Evolutionary conservation across 495 filamentous ascomycete species (phyloP), one percentile per base, ranked within the genome.

Genomic region (Neurospora sp.): DNA sequence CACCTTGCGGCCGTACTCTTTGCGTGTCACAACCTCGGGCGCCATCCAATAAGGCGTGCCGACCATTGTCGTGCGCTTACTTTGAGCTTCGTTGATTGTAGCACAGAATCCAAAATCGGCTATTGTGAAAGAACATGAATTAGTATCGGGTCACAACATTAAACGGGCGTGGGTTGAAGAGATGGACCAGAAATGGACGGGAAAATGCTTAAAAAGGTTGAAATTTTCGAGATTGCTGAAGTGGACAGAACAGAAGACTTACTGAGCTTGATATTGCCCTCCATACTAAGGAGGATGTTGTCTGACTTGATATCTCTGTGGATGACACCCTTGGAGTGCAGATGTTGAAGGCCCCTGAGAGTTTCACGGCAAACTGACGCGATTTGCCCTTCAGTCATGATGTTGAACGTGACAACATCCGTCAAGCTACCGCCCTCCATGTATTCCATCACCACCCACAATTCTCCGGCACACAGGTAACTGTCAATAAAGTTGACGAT

Each of bases 31-130:
- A 22, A 99, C 94, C 80, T 99, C 96, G 5, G 96, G 96, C 4
- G 96, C 96, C 96, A 99, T 99, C 96, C 96, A 99, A 80, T 99
- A 99, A 3, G 96, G 96, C 27, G 96, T 99, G 31, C 96, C 96
- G 71, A 99, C 96, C 96, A 99, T 99, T 5, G 96, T 99, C 35
- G 96, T 98, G 41, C 96, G 91, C 86, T 98, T 98, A 81, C 93
- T 94, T 65, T 97, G 94, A 53, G 92, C 90, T 76, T 98, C 95
- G 80, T 98, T 97, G 85, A 99, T 98, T 82, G 98, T 94, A 18
- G 96, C 96, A 82, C 96, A 98, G 84, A 99, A 99, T 27, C 96
- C 96, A 80, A 99, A 99, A 86, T 99, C 96, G 78, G 96, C 95
- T 97, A 74, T 31, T 44, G 20, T 42, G 61, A 71, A 59, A 59